Evolutionary conservation across 495 filamentous ascomycete species (phyloP), one percentile per base, ranked within the genome.

Genomic region (Hyphodiscus hymeniophilus): DNA sequence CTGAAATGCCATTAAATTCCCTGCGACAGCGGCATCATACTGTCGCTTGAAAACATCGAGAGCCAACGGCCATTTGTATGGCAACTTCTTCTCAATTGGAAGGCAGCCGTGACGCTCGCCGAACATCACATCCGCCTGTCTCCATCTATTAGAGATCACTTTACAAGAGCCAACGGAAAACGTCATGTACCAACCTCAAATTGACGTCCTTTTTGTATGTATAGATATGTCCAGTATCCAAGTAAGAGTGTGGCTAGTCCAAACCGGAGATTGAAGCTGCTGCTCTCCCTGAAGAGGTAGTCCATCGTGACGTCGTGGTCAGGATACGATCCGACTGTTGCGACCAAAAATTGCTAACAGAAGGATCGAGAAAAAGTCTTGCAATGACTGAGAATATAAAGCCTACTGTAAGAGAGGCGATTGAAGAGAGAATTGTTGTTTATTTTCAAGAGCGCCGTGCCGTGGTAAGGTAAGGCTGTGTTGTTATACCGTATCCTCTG

Each of bases 41-140:
- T 60, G 57, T 12, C 34, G 23, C 20, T 62, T 56, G 22, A 67
- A 47, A 15, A 67, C 10, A 47, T 69, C 65, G 7, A 67, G 44
- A 15, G 63, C 66, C 13, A 67, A 39, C 17, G 60, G 65, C 51
- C 58, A 54, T 52, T 51, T 43, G 42, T 65, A 63, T 43, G 32
- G 56, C 5, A 67, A 54, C n/a, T 36, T 50, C 23, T 50, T 39
- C 15, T 45, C 52, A 24, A 60, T 50, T 24, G 50, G 57, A 18
- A 54, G 54, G 42, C 65, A 68, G 44, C 60, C 61, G 46, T 61
- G 43, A 11, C 42, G 39, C 10, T 42, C 32, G 18, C 51, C 61
- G n/a, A n/a, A n/a, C n/a, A n/a, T n/a, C n/a, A n/a, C n/a, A n/a
- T n/a, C n/a, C n/a, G n/a, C n/a, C n/a, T n/a, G n/a, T n/a, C n/a